Base-by-base conservation (phyloP, 2,329 filamentous ascomycete species). In the Fonsecaea multimorphosa region DNA sequence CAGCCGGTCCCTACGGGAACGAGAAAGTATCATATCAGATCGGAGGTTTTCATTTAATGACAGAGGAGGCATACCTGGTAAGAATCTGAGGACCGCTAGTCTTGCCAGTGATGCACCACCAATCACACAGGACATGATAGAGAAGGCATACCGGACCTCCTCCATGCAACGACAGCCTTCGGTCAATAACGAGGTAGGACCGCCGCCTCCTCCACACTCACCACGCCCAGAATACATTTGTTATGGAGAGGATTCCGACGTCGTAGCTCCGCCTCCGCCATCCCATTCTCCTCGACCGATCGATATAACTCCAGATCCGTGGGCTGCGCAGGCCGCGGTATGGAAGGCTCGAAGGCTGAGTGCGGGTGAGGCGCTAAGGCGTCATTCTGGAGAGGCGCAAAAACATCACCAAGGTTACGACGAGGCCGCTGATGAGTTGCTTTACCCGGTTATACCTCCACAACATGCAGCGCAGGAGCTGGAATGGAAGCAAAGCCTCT, bases 231-330 rank as follows among this genome's bases (percentile, higher is more conserved):
- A 61, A 12, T 70, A 66, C 40, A 46, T 72, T 27, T 60, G 68
- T 24, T 66, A 66, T 56, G 56, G 68, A 22, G 38, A 65, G 14
- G 34, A 44, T 34, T 59, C 57, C 31, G 54, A 63, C 24, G 36
- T 34, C 11, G 44, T 66, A 19, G 66, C 68, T 11, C 71, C 70
- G 40, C 71, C 70, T 49, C 71, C 70, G 9, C 71, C 71, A 34
- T 68, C 63, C 5, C 71, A 72, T 66, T 72, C 70, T 5, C 71
- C 71, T 16, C 64, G 64, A 34, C 71, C 71, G 1, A 36, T 69
- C 7, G 70, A 72, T 58, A 65, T 71, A 16, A 67, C 55, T 6
- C 64, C 60, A 46, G 63, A 67, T 59, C 61, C 54, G 16, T 72
- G 71, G 71, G 53, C 63, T 12, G 34, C 55, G 27, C 70, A 72